Base-by-base conservation (phyloP, 2,329 filamentous ascomycete genomes). In the Madurella fahalii region DNA sequence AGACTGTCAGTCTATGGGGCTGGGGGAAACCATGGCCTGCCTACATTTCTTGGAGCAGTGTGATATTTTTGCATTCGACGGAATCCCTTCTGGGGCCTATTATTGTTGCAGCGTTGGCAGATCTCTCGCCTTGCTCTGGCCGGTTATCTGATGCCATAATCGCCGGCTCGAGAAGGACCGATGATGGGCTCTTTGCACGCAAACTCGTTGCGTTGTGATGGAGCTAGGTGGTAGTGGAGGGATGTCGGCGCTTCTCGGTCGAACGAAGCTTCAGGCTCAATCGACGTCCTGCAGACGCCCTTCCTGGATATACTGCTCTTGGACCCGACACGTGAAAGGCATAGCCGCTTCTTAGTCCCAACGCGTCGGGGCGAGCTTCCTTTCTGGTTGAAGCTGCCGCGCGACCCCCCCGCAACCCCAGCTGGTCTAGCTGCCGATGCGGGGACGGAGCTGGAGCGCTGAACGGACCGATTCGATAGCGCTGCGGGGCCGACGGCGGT, bases 1-100 rank as follows among this genome's bases (percentile, higher is more conserved):
- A 94, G 88, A 83, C 87, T 89, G 85, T 95, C 78, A 89, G 87
- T 84, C 82, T 64, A 76, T 95, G 89, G 93, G 82, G 89, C 86
- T 87, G 83, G 85, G 87, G 88, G 85, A 83, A 93, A 93, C 87
- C 89, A 92, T 93, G 83, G 81, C 78, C 62, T 73, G 78, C 79
- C 84, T 84, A 89, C 84, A 90, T 86, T 55, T 58, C 40, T 55
- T 52, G 25, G 25, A 25, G 45, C 40, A 37, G 11, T 48, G 12
- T 31, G 17, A 17, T 15, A 25, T 31, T 45, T 37, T 41, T 50
- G 43, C 49, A 39, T 18, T 25, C 30, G 15, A 9, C 9, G 4
- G 34, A 37, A 12, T 37, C 13, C 34, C 9, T 37, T 30, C 25
- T 25, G 25, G 7, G 25, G 25, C n/a, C n/a, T n/a, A n/a, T n/a